Evolutionary conservation across 1,139 yeast species (phyloP).

Genomic region (Hyphopichia khmerensis): DNA sequence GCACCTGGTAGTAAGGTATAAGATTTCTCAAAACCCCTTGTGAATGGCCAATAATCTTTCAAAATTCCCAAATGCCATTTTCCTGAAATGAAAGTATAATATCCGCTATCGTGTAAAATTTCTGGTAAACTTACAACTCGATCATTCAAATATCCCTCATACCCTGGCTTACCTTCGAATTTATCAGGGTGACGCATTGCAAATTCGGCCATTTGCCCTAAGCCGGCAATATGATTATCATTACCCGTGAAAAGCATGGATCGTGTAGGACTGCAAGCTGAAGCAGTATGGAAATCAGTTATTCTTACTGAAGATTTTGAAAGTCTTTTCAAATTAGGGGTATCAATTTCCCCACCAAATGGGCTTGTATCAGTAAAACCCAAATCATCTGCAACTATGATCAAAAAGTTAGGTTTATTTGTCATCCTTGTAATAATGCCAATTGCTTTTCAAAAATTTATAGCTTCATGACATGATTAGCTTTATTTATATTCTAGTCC

Average conservation of each 20-base stretch:
- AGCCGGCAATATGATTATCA: constrained; percentile 60
- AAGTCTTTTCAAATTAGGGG: constrained; percentile 50
- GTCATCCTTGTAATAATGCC: too few relatives aligned
- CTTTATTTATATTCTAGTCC: too few relatives aligned
- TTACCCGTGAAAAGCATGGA: constrained; percentile 63
- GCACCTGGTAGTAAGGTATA: constrained; percentile 57
- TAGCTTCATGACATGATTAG: too few relatives aligned
- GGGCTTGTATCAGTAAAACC: constrained; percentile 60
- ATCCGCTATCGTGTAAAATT: constrained; percentile 47
- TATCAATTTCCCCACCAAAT: constrained; percentile 59
- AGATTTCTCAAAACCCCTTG: constrained; percentile 52
- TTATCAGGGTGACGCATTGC: constrained; percentile 33
- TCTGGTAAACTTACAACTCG: constrained; percentile 56
- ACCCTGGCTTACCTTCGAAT: constrained; percentile 51
- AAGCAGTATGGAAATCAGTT: constrained; percentile 62
- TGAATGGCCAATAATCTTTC: constrained; percentile 49
- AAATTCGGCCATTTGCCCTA: constrained; percentile 60
- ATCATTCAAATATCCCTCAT: constrained; percentile 55
- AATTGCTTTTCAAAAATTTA: too few relatives aligned
- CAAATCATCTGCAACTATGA: constrained; percentile 62
- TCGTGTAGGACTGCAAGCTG: constrained; percentile 66
- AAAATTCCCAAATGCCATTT: constrained; percentile 59
- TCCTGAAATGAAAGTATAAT: constrained; percentile 49
- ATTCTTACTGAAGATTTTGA: constrained; percentile 47
- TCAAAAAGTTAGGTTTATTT: constrained; percentile 54